Conservation (phyloP, 129 eudicot species). For the Dittrichia graveolens region DNA sequence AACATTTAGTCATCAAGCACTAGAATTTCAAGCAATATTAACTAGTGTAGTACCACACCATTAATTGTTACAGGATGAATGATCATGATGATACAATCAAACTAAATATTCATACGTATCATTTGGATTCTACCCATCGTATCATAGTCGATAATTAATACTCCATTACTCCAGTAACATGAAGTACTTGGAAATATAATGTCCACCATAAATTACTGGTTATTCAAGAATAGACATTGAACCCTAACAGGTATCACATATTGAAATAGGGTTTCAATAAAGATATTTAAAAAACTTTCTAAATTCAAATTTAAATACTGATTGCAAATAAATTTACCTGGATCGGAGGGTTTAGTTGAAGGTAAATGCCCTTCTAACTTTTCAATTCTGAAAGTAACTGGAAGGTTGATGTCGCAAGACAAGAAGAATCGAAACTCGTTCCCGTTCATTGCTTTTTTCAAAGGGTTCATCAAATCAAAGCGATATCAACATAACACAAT, state of each 20-base stretch:
- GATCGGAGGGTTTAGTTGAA: conserved; percentile 46
- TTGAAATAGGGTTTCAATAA: conserved; percentile 16
- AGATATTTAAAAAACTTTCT: not conserved
- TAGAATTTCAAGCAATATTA: not conserved
- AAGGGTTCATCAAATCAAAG: conserved; percentile 23
- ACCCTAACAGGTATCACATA: conserved; percentile 18
- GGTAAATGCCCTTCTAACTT: conserved; percentile 72
- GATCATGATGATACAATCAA: conserved; percentile 4
- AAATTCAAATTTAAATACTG: not conserved
- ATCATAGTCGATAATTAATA: too few relatives aligned
- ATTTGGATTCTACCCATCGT: not conserved
- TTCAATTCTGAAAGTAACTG: conserved; percentile 88
- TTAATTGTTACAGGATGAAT: not conserved
- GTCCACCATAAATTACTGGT: not conserved
- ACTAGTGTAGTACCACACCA: not conserved
- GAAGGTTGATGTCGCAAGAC: conserved; percentile 94
- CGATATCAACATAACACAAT: not conserved
- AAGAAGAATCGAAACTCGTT: conserved; percentile 90
- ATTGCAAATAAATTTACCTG: conserved; percentile 39
- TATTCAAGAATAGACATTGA: not conserved
- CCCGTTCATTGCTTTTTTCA: conserved; percentile 51
- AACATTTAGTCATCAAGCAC: not conserved
- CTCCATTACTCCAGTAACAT: too few relatives aligned
- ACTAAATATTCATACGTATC: not conserved
- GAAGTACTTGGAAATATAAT: not conserved